A percentile compares a stretch with the other conserved stretches of the same genome.
Evolutionary conservation across 2,329 filamentous ascomycete genomes (phyloP).

Genomic region (Tolypocladium paradoxum): DNA sequence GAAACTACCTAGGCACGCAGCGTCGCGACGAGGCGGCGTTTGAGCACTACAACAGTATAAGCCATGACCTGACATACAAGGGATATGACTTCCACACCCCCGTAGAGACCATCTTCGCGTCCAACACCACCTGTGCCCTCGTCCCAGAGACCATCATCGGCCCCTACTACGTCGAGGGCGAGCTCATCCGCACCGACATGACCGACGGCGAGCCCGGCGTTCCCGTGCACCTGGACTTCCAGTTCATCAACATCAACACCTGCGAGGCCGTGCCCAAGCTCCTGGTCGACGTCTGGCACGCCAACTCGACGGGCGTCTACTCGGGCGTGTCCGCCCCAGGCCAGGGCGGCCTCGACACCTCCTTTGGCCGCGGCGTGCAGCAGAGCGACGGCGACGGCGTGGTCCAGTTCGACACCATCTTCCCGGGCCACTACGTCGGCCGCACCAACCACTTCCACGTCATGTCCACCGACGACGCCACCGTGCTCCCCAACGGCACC

Average conservation of each 20-base stretch:
- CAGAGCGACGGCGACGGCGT: constrained; percentile 27
- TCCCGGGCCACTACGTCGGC: constrained; percentile 31
- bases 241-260: constrained; percentile 30
- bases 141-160: constrained; percentile 8
- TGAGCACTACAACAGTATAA: constrained; percentile 1
- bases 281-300: constrained; percentile 34
- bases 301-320: constrained; percentile 35
- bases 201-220: constrained; percentile 29
- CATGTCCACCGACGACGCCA: constrained; percentile 15
- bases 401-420: constrained; percentile 28
- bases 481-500: constrained; percentile 37
- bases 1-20: background rate
- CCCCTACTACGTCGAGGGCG: constrained; percentile 21
- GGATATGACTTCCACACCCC: constrained; percentile 4
- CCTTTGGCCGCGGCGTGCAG: constrained; percentile 29
- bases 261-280: constrained; percentile 27
- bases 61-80: constrained; percentile 2
- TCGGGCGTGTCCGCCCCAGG: constrained; percentile 24
- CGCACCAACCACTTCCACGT: constrained; percentile 31
- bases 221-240: constrained; percentile 28
- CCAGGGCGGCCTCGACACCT: constrained; percentile 25
- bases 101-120: constrained; percentile 3
- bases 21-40: constrained; percentile 3
- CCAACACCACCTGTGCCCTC: constrained; percentile 7
- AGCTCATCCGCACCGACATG: constrained; percentile 26